Evolutionary conservation across 2,329 filamentous ascomycete species (phyloP), one percentile per base, ranked within the genome.

Genomic region (Colletotrichum australisinense): DNA sequence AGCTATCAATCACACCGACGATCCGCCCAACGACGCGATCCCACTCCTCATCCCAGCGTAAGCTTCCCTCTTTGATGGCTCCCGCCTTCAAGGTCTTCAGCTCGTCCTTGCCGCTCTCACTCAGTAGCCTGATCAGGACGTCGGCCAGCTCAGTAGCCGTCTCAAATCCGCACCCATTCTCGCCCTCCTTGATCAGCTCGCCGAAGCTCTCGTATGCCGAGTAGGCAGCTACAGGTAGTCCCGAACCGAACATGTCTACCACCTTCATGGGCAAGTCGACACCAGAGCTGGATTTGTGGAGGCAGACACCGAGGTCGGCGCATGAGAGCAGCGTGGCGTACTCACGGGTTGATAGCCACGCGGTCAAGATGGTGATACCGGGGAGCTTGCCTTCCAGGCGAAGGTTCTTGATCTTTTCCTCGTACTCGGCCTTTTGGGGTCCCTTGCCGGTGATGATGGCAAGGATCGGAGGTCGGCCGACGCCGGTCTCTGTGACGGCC

Each of bases 211-310:
- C 92, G 79, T 97, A 99, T 2, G 89, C 89, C 30, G 90, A 90
- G 88, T 97, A 98, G 4, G 95, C 96, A 0, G 93, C 92, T 0
- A 99, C 97, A 0, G 97, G 97, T 32, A 99, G 85, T 0, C 96
- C 97, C 0, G 95, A 93, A 2, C 97, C 97, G 81, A 99, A 98
- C 95, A 99, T 98, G 81, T 99, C 97, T 16, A 99, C 95, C 1
- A 99, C 95, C 84, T 99, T 99, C 97, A 99, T 99, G 0, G 97
- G 97, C 24, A 99, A 86, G 82, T 99, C 97, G 0, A 99, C 95
- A 1, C 97, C 97, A 2, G 95, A 98, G 76, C 94, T 97, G 16
- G 95, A 98, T 76, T 91, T 98, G 84, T 99, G 97, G 30, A 99
- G 86, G 69, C 94, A 97, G 28, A 99, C 91, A 11, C 97, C 97